phyloP scores from a whole-genome alignment of 768 basidiomycete species.

The Pleurotus eryngii region DNA sequence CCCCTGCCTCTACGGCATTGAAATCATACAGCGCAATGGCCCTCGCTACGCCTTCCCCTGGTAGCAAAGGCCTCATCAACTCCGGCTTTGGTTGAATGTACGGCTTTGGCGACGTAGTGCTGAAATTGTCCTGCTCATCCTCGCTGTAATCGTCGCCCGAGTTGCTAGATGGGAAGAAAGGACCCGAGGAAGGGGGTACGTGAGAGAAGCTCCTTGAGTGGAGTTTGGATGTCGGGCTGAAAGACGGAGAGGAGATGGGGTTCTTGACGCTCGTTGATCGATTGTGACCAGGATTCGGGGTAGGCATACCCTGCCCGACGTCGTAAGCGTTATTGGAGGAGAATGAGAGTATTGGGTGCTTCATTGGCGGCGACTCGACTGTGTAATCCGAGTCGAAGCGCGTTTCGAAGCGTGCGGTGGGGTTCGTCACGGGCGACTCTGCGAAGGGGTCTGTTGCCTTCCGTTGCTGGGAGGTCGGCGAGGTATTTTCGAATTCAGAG shows the following conservation, averaged over 20 bases:
- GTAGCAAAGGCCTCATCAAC: conserved; percentile 42
- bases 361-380: conserved; percentile 23
- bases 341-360: conserved; percentile 8
- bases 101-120: neutral
- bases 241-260: conserved; percentile 5
- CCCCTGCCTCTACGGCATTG: conserved; percentile 71
- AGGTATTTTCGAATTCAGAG: conserved; percentile 5
- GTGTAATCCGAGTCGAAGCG: conserved; percentile 43
- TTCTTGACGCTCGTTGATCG: conserved; percentile 13
- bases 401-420: conserved; percentile 31
- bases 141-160: neutral
- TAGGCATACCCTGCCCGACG: neutral
- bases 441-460: neutral
- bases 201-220: neutral
- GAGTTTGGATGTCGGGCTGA: conserved; percentile 1
- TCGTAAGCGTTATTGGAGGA: neutral
- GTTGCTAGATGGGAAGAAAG: conserved; percentile 4
- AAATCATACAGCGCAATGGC: conserved; percentile 77
- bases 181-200: conserved; percentile 8
- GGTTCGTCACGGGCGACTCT: neutral
- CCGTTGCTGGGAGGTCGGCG: conserved; percentile 15
- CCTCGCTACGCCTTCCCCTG: conserved; percentile 60
- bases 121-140: neutral
- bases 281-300: conserved; percentile 1
- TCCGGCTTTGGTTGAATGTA: conserved; percentile 47